Conservation (phyloP, 1,284 basidiomycete species). For the Microbotryum lychnidis-dioicae region DNA sequence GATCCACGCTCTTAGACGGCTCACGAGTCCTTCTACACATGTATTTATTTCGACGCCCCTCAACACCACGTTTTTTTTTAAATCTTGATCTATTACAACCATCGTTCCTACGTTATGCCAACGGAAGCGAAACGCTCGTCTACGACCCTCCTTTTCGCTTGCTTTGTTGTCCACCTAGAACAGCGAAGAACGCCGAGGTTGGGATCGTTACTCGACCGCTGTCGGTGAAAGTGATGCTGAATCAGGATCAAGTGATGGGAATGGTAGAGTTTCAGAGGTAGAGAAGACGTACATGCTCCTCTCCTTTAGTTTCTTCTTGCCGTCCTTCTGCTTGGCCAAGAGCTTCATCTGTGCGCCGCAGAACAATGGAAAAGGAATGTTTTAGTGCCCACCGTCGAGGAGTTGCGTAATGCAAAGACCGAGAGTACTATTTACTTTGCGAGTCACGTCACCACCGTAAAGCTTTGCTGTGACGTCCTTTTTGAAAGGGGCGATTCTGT, state of each 20-base stretch:
- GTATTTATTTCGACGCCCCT: not conserved
- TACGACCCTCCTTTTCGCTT: conserved; percentile 20
- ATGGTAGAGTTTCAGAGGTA: too few relatives aligned
- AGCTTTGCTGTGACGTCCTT: conserved; percentile 61
- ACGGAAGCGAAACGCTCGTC: not conserved
- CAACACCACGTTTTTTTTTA: not conserved
- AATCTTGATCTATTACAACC: not conserved
- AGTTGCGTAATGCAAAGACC: not conserved
- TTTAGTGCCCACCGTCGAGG: not conserved
- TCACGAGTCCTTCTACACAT: not conserved
- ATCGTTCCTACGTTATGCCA: too few relatives aligned
- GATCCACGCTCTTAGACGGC: not conserved
- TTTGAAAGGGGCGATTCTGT: conserved; percentile 66
- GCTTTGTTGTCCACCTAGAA: conserved; percentile 22
- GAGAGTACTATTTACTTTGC: conserved; percentile 7
- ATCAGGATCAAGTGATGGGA: not conserved
- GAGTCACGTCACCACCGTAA: conserved; percentile 29
- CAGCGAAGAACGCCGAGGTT: conserved; percentile 24
- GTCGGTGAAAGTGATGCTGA: not conserved
- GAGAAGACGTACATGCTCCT: conserved; percentile 19
- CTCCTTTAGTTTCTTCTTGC: conserved; percentile 71
- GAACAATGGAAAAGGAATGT: not conserved
- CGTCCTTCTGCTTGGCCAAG: conserved; percentile 83
- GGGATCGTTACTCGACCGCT: conserved; percentile 26
- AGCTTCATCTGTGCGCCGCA: conserved; percentile 57